These are phyloP conservation scores for Pseudomassariella vexata DNA, from an alignment of 2,329 filamentous ascomycete species.

Conservation along the genomic window DNA sequence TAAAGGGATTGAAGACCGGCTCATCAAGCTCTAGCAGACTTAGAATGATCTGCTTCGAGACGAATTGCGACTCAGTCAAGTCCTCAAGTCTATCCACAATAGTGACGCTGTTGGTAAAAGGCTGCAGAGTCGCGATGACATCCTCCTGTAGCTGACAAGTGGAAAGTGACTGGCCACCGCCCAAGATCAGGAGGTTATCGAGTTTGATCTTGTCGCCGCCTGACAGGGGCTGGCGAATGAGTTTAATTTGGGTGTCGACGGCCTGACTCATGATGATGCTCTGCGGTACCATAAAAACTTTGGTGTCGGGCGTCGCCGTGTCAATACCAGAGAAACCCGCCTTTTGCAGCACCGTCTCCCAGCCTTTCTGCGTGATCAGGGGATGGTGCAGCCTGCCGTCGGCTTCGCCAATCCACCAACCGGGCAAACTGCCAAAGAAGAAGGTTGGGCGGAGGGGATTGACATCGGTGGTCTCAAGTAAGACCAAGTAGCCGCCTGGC, in stretches of 20 bases:
- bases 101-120: no score
- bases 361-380: not conserved
- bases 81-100: no score
- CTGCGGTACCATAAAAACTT: not conserved
- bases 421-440: slow-evolving; percentile 2
- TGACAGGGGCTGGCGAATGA: slow-evolving; percentile 10
- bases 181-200: slow-evolving; percentile 4
- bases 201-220: not conserved
- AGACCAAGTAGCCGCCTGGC: slow-evolving; percentile 10
- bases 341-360: not conserved
- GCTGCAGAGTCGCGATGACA: not conserved
- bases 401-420: slow-evolving; percentile 4
- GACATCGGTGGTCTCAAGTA: slow-evolving; percentile 8
- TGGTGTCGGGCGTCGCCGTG: slow-evolving; percentile 1
- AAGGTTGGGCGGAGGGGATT: no score
- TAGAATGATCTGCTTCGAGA: slow-evolving; percentile 10
- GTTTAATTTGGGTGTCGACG: slow-evolving; percentile 1
- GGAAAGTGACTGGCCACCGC: slow-evolving; percentile 3
- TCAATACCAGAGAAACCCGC: slow-evolving; percentile 3
- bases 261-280: not conserved
- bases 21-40: slow-evolving; percentile 20
- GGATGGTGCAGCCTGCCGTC: not conserved
- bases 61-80: no score
- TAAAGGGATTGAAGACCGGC: slow-evolving; percentile 15
- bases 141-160: not conserved